A percentile compares a stretch with the other conserved stretches of the same genome.
Evolutionary conservation across 768 basidiomycete species (phyloP).

Genomic region (Mycena latifolia): DNA sequence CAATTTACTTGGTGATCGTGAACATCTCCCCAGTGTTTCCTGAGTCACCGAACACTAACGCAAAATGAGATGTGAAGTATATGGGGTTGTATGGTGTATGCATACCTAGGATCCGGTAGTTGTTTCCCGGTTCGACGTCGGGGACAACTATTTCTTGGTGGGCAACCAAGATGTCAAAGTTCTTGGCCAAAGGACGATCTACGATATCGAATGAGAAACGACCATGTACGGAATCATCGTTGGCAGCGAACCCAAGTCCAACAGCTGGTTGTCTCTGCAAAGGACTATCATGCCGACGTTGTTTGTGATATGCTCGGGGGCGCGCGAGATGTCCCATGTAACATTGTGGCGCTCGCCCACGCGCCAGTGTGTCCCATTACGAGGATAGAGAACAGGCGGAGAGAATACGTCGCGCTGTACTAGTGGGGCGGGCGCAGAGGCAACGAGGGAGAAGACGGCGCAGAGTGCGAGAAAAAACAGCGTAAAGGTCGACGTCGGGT

Average conservation of each 20-base stretch:
- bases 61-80: neutral
- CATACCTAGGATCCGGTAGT: constrained; percentile 62
- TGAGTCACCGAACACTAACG: constrained; percentile 65
- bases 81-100: constrained; percentile 31
- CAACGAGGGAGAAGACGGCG: constrained; percentile 37
- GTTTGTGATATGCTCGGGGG: constrained; percentile 59
- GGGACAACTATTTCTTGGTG: constrained; percentile 55
- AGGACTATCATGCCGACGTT: constrained; percentile 53
- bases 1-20: constrained; percentile 53
- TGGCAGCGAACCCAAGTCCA: constrained; percentile 50
- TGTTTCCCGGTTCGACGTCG: constrained; percentile 45
- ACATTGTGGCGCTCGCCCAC: constrained; percentile 59
- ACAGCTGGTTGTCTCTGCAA: constrained; percentile 41
- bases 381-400: constrained; percentile 62
- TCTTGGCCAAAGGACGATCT: constrained; percentile 53
- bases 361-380: constrained; percentile 55
- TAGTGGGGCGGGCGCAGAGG: constrained; percentile 38
- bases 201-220: neutral
- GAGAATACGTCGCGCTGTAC: constrained; percentile 57
- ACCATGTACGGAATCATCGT: too few relatives aligned
- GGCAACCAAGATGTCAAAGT: constrained; percentile 52
- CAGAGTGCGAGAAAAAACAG: constrained; percentile 37
- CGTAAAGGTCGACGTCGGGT: constrained; percentile 33
- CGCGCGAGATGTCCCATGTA: constrained; percentile 58
- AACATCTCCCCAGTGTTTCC: constrained; percentile 62